These are phyloP conservation scores for Camellia lanceoleosa DNA, from an alignment of 148 eudicot species.

Conservation along the genomic window DNA sequence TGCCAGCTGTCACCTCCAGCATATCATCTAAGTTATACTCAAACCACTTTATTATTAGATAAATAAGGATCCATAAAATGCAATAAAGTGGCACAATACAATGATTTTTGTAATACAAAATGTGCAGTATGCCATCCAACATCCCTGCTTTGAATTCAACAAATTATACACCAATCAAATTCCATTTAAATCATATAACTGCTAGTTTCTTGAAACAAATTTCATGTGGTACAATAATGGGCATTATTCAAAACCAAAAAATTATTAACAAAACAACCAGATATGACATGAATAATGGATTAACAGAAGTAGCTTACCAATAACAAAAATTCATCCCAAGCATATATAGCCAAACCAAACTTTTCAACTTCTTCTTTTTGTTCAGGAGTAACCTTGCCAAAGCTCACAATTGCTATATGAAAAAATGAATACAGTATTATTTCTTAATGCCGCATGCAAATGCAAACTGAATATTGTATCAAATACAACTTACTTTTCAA, in stretches of 20 bases:
- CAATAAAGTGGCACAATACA: too few species aligned
- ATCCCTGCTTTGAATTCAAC: too few species aligned
- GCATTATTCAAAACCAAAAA: neutral
- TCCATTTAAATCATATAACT: neutral
- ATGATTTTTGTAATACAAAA: too few species aligned
- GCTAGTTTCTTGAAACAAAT: neutral
- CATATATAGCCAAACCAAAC: constrained; percentile 56
- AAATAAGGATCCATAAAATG: too few species aligned
- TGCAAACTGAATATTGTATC: too few species aligned
- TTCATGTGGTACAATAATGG: neutral
- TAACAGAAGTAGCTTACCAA: constrained; percentile 47
- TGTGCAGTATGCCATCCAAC: too few species aligned
- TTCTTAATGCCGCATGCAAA: too few species aligned
- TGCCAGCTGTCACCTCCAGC: too few species aligned
- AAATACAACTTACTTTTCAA: too few species aligned
- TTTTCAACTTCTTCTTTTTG: constrained; percentile 72
- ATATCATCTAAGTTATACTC: too few species aligned
- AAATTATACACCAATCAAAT: too few species aligned
- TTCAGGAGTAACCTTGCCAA: constrained; percentile 68
- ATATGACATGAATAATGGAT: neutral
- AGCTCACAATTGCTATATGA: constrained; percentile 84
- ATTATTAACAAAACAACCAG: neutral
- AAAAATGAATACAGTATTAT: neutral
- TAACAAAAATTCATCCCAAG: constrained; percentile 86
- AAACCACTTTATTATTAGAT: too few species aligned